Base-by-base conservation (phyloP, 1,284 basidiomycete species). In the Golubevia pallescens region DNA sequence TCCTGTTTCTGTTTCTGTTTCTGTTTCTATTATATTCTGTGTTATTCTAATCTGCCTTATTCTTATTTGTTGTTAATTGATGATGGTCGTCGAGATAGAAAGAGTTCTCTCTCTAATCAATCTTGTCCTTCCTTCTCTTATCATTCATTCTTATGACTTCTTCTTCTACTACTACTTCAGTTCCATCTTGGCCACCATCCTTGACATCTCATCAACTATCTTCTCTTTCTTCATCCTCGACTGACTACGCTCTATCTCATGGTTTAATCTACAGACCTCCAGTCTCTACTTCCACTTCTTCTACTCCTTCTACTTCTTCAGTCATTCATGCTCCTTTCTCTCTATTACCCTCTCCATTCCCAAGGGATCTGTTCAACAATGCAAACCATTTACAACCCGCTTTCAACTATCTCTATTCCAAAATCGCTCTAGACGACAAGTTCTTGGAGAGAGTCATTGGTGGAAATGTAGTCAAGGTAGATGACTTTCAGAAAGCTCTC, bases 251-350 rank as follows among this genome's bases (percentile, higher is more conserved):
- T 1, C 89, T 98, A 64, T 89, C 92, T 1, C 91, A 93, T 85
- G 93, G 93, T 7, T 88, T 97, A 55, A 89, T 93, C 21, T 94
- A 94, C 83, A 90, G 95, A 16, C 93, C 93, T 3, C 86, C 89
- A 16, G 76, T 86, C 10, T 77, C 88, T 21, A 85, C 87, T 7
- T 70, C 74, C 48, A 34, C 57, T 3, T 8, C 34, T 20, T n/a
- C 21, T n/a, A n/a, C 24, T 8, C 75, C 66, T 2, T 58, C 73
- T 2, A 67, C 60, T 19, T 90, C 90, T 20, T 89, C 90, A 4
- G 91, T 91, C 0, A 93, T 95, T 73, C 93, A 97, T 81, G 95
- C 94, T 0, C 95, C 96, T 0, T 88, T 96, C 76, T 90, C 94
- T 0, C 88, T 98, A 60, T 89, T 96, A 71, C 95, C 95, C 0